Percentiles rank a stretch among this genome's conserved stretches.
phyloP scores from a whole-genome alignment of 2,329 filamentous ascomycete genomes.

The Fusarium robinianum region DNA sequence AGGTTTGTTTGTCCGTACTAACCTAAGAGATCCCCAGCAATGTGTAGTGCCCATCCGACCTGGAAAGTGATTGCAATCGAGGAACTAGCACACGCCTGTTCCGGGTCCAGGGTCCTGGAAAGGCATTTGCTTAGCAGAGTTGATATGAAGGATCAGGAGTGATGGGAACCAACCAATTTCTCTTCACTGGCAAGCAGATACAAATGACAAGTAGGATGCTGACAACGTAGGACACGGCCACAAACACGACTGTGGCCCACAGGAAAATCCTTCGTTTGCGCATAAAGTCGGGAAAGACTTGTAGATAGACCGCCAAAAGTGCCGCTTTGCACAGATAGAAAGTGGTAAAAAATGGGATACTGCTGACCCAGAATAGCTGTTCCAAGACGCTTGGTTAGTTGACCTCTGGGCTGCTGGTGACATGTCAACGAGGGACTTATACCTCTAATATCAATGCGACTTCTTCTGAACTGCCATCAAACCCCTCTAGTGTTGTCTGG shows the following conservation, averaged over 20 bases:
- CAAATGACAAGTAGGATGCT: constrained; percentile 5
- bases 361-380: constrained; percentile 21
- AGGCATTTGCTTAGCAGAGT: too few relatives aligned
- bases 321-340: constrained; percentile 32
- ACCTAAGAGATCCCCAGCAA: constrained; percentile 16
- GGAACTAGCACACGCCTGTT: not conserved
- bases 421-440: too few relatives aligned
- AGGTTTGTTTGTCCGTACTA: fast-evolving
- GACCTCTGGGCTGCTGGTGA: too few relatives aligned
- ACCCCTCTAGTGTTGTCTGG: constrained; percentile 5
- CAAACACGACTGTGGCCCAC: constrained; percentile 12
- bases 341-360: constrained; percentile 28
- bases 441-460: constrained; percentile 16
- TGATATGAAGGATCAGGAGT: too few relatives aligned
- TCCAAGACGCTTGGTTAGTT: fast-evolving
- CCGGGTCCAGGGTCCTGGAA: not conserved
- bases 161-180: constrained; percentile 15
- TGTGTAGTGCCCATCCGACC: constrained; percentile 20
- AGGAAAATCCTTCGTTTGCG: constrained; percentile 18
- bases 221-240: not conserved
- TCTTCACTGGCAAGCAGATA: constrained; percentile 5
- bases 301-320: constrained; percentile 19
- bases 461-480: not conserved
- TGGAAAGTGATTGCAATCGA: constrained; percentile 12
- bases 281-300: constrained; percentile 21